These are phyloP conservation scores for Pleurotus salmoneostramineus DNA, from an alignment of 768 basidiomycete genomes.

Conservation along the genomic window DNA sequence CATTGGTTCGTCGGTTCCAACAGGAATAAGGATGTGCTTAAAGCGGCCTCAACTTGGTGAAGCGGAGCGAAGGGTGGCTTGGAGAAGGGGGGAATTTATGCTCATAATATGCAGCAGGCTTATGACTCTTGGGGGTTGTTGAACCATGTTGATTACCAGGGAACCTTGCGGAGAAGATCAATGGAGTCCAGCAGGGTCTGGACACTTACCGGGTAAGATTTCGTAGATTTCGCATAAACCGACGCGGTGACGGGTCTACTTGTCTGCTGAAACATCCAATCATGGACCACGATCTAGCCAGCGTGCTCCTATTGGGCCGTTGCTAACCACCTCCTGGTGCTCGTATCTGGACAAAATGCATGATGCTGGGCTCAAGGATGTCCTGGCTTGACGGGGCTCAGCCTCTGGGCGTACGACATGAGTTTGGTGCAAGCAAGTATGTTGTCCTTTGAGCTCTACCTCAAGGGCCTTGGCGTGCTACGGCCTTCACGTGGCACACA, in stretches of 20 bases:
- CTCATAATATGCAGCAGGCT: neutral
- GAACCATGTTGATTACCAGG: slow-evolving; percentile 6
- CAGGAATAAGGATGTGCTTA: neutral
- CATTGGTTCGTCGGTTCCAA: neutral
- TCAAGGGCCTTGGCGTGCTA: neutral
- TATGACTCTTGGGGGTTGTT: slow-evolving; percentile 6
- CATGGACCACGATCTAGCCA: neutral
- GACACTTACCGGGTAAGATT: neutral
- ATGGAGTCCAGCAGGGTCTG: slow-evolving; percentile 6
- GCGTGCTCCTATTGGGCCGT: neutral
- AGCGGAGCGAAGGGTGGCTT: neutral
- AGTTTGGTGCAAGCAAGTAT: neutral
- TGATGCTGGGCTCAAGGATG: neutral
- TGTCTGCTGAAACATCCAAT: neutral
- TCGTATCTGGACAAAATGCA: neutral
- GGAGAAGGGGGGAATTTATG: neutral
- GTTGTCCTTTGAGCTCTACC: neutral
- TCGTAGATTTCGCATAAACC: neutral
- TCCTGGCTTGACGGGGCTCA: neutral
- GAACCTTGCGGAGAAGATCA: slow-evolving; percentile 3
- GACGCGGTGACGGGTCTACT: neutral
- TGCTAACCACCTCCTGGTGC: neutral
- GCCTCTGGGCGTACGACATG: neutral
- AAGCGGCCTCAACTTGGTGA: neutral
- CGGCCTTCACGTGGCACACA: neutral